A percentile compares a stretch with the other conserved stretches of the same genome.
These are phyloP conservation scores for Suhomyces vadensis DNA, from an alignment of 805 yeast species.

Conservation along the genomic window DNA sequence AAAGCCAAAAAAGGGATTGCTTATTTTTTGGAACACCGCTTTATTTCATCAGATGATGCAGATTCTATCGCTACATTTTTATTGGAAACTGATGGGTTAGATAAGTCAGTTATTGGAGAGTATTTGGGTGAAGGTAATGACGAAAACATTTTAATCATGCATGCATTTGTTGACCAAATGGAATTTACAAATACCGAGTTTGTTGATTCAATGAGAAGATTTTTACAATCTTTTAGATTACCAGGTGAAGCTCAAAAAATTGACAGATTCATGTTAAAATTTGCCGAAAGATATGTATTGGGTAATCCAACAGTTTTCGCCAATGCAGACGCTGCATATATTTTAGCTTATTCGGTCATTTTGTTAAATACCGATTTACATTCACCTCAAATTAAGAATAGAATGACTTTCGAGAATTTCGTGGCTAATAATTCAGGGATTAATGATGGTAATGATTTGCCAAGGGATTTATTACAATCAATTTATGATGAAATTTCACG, in stretches of 20 bases:
- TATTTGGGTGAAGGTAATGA: conserved; percentile 88
- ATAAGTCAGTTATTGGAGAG: conserved; percentile 85
- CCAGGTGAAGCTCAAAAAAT: conserved; percentile 99
- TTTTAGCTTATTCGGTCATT: conserved; percentile 86
- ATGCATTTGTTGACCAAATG: conserved; percentile 86
- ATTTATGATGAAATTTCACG: conserved; percentile 76
- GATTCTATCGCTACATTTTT: conserved; percentile 72
- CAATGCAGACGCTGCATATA: conserved; percentile 92
- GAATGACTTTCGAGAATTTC: conserved; percentile 89
- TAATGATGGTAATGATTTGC: conserved; percentile 85
- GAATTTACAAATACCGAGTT: conserved; percentile 69
- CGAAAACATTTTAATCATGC: conserved; percentile 79
- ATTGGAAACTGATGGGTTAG: conserved; percentile 69
- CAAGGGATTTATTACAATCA: conserved; percentile 65
- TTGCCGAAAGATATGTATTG: conserved; percentile 87
- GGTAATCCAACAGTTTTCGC: conserved; percentile 89
- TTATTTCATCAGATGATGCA: conserved; percentile 64
- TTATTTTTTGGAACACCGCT: conserved; percentile 59
- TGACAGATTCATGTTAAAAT: conserved; percentile 94
- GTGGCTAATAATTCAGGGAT: conserved; percentile 86
- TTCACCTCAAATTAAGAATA: conserved; percentile 77
- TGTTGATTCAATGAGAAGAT: conserved; percentile 81
- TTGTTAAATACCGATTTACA: conserved; percentile 95
- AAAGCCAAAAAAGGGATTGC: conserved; percentile 81
- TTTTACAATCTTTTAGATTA: conserved; percentile 83